A percentile compares a stretch with the other conserved stretches of the same genome.
Evolutionary conservation across 768 basidiomycete genomes (phyloP).

Genomic region (Macrolepiota fuliginosa): DNA sequence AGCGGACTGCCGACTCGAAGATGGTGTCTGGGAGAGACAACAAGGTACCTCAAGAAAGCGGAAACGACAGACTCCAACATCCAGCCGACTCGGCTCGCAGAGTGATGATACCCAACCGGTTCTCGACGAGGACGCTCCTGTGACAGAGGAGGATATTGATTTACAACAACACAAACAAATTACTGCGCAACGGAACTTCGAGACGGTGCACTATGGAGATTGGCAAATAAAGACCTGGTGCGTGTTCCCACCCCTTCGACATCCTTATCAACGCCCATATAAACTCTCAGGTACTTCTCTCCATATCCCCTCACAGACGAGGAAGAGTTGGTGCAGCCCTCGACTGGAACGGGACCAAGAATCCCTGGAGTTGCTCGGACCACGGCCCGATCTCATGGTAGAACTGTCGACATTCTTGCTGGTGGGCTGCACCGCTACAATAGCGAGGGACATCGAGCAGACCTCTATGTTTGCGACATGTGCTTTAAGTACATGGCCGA

Average conservation of each 20-base stretch:
- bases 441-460: conserved; percentile 42
- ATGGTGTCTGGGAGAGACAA: conserved; percentile 20
- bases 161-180: conserved; percentile 65
- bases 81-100: conserved; percentile 21
- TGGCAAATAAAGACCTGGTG: conserved; percentile 91
- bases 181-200: conserved; percentile 77
- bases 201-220: conserved; percentile 79
- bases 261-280: background rate
- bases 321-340: conserved; percentile 29
- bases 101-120: conserved; percentile 21
- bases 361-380: conserved; percentile 50
- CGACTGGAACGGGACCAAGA: conserved; percentile 27
- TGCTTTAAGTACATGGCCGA: conserved; percentile 98
- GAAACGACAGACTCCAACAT: conserved; percentile 35
- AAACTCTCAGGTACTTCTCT: conserved; percentile 76
- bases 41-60: conserved; percentile 25
- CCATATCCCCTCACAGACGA: conserved; percentile 83
- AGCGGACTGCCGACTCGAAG: conserved; percentile 30
- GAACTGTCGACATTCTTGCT: conserved; percentile 71
- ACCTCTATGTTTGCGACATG: conserved; percentile 83
- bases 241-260: conserved; percentile 23
- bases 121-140: conserved; percentile 28
- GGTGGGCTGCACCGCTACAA: conserved; percentile 55
- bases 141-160: conserved; percentile 73
- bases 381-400: conserved; percentile 59